Percentiles rank a stretch among this genome's conserved stretches.
These are phyloP conservation scores for Geotrichum reessii DNA, from an alignment of 1,139 yeast genomes.

Conservation along the genomic window DNA sequence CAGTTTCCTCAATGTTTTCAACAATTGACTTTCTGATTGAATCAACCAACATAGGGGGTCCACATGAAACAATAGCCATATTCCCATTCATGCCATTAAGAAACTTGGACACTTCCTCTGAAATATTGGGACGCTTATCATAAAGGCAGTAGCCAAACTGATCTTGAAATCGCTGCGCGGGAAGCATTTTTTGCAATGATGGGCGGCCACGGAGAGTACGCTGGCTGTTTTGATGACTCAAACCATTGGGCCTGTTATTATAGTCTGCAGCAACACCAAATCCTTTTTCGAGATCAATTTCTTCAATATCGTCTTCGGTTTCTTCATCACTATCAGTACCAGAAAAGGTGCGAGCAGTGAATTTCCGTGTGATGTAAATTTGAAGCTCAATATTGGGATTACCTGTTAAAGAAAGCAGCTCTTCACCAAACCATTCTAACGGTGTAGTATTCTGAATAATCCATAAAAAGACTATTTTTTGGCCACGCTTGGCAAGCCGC, in stretches of 20 bases:
- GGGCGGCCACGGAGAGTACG: background rate
- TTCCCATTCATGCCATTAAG: conserved; percentile 6
- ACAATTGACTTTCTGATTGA: conserved; percentile 27
- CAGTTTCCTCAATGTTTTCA: conserved; percentile 25
- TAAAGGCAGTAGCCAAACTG: conserved; percentile 12
- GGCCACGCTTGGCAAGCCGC: conserved; percentile 19
- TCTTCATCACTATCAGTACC: conserved; percentile 9
- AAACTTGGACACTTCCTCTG: conserved; percentile 16
- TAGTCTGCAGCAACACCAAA: background rate
- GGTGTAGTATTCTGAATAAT: conserved; percentile 44
- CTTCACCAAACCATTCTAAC: conserved; percentile 43
- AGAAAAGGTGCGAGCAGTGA: conserved; percentile 2
- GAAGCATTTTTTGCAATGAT: conserved; percentile 8
- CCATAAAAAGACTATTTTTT: conserved; percentile 47
- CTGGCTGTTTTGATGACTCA: background rate
- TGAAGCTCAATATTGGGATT: conserved; percentile 18
- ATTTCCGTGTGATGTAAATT: conserved; percentile 20
- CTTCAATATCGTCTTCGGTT: background rate
- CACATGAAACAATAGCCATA: conserved; percentile 29
- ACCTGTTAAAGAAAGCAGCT: conserved; percentile 17
- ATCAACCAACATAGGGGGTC: conserved; percentile 30
- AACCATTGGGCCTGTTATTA: background rate
- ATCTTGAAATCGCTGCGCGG: conserved; percentile 8
- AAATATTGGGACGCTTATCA: conserved; percentile 16
- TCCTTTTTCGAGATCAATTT: background rate